Evolutionary conservation across 2,329 filamentous ascomycete genomes (phyloP), one percentile per base, ranked within the genome.

Genomic region (Ophiocordyceps robertsii): DNA sequence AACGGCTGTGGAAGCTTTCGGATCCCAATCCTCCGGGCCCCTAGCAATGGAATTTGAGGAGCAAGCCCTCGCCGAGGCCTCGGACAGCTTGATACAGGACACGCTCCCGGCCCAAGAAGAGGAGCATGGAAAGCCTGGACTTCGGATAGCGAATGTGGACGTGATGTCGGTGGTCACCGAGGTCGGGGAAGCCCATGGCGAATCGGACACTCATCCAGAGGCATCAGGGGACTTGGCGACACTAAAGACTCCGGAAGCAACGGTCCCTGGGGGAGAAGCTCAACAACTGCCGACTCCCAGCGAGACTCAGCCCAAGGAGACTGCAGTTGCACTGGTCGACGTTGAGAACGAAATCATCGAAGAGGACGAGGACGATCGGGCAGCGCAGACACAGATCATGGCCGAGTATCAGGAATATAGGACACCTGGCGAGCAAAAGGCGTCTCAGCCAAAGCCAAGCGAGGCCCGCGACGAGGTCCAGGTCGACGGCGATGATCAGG

Each of bases 381-480:
- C 51, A 11, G 53, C 46, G 10, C 49, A 52, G 41, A 41, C 52
- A 37, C 53, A 54, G 36, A 53, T 53, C 12, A 47, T 51, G 40
- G 40, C 40, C 11, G 53, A 56, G 24, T 39, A 39, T 29, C 36
- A 46, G 35, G 47, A 47, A 17, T 44, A 37, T 31, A 42, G 41
- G 24, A 37, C 32, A 24, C 38, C 27, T 17, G 21, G 9, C 16
- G 33, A 37, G 33, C 13, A 32, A 13, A 24, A 13, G 12, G 33
- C 32, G 3, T 11, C 35, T 27, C 27, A 16, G 14, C 11, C 42
- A 33, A 38, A 13, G 29, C 24, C 33, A 11, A 13, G n/a, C 38
- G 45, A 48, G 17, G 40, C 37, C n/a, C 29, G 39, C 9, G 44
- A 41, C 35, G 41, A 44, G 39, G 41, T 33, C 21, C 42, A 43